Conservation (phyloP, 208 protist species). For the Leishmania martiniquensis region DNA sequence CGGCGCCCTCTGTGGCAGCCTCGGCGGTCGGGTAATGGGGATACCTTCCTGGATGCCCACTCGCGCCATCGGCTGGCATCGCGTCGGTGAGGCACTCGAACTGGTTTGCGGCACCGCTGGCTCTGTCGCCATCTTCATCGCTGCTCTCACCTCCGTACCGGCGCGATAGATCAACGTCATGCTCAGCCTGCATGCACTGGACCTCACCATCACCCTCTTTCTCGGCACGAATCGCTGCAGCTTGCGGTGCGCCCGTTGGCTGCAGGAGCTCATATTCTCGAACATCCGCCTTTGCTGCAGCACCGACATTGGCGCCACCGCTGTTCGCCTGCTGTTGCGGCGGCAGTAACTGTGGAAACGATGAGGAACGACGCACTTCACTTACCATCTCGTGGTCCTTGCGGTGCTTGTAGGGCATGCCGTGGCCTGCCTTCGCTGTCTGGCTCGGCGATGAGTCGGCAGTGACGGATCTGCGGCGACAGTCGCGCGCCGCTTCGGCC, state of each 20-base stretch:
- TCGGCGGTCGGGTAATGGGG: not conserved
- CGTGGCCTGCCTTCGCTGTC: not conserved
- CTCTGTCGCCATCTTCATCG: not conserved
- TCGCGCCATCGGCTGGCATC: not conserved
- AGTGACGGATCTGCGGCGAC: constrained; percentile 14
- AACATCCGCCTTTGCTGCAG: not conserved
- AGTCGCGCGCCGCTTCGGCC: constrained; percentile 3
- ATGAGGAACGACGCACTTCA: not conserved
- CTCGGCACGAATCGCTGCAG: not conserved
- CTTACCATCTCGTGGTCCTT: not conserved
- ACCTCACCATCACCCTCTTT: not conserved
- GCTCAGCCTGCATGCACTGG: not conserved
- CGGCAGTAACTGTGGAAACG: not conserved
- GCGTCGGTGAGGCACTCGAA: not conserved
- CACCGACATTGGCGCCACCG: not conserved
- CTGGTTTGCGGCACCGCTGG: not conserved
- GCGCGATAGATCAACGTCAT: not conserved
- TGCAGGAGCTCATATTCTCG: not conserved
- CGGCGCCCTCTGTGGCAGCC: not conserved
- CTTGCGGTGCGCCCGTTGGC: no score
- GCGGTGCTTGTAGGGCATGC: not conserved
- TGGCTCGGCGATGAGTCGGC: not conserved
- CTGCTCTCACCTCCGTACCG: not conserved
- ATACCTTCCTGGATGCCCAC: not conserved
- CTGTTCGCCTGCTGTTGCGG: not conserved